Base-by-base conservation (phyloP, 441 rosid species). In the Croton laevigatus region DNA sequence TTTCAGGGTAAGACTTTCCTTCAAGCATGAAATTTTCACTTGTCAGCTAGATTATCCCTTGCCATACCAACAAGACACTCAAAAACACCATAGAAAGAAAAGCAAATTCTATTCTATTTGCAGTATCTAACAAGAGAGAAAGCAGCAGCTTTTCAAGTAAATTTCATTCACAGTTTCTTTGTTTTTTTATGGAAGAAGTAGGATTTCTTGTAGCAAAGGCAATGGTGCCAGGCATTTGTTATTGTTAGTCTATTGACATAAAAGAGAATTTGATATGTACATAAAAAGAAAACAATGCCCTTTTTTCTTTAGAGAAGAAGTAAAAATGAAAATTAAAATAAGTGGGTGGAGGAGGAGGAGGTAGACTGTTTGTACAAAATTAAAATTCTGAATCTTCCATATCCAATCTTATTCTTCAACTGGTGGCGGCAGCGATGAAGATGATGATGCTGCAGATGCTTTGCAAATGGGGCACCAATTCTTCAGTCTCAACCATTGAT, bases 401-500 rank as follows among this genome's bases (percentile, higher is more conserved):
- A 36, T 51, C 72, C 52, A 64, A 62, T 75, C 32, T 72, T 58
- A 68, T 69, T 65, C 61, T 55, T 66, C 10, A 32, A 45, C 49
- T 10, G 70, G 62, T 14, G 66, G 67, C 12, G 65, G 65, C 27
- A 77, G 62, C 59, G 74, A 58, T 16, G 87, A 59, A 0, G 46
- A 20, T 0, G 86, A 75, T 57, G 84, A 58, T 40, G 83, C 89
- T 22, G 89, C 96, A 5, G 86, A 72, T 40, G 88, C 80, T 81
- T 85, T 96, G 85, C 98, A 96, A 76, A 93, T 79, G 16, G 99
- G 97, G 75, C 99, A 93, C 98, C 99, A 93, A 60, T 87, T 95
- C 87, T 93, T 95, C 71, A 88, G 79, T 81, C 85, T 82, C 79
- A 91, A 83, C 99, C 99, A 95, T 78, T 87, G 89, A 57, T 78